Conservation (phyloP, 495 filamentous ascomycete species). For the Talaromyces adpressus region DNA sequence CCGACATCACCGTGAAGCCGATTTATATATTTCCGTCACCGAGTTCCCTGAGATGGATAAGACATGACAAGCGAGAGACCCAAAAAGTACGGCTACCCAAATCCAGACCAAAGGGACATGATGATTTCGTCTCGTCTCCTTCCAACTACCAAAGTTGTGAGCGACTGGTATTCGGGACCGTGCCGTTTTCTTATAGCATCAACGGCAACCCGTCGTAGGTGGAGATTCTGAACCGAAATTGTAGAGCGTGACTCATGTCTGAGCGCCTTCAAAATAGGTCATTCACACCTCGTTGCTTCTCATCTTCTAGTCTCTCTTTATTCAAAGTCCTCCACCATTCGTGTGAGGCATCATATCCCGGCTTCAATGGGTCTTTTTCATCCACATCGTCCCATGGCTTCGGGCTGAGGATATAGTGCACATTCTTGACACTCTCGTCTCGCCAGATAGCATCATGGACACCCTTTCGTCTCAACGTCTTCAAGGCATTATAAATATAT, state of each 20-base stretch:
- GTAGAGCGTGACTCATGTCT: not conserved
- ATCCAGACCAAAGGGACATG: not conserved
- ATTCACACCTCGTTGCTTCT: slow-evolving; percentile 31
- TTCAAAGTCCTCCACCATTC: slow-evolving; percentile 61
- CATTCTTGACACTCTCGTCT: slow-evolving; percentile 68
- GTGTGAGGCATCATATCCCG: slow-evolving; percentile 32
- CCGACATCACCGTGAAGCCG: too few relatives aligned
- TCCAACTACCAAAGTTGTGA: not conserved
- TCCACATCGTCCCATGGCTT: slow-evolving; percentile 72
- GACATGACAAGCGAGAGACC: not conserved
- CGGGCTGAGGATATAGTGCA: slow-evolving; percentile 72
- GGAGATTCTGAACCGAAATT: not conserved
- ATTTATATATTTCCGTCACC: too few relatives aligned
- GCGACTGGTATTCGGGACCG: not conserved
- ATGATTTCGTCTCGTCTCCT: not conserved
- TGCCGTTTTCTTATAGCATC: not conserved
- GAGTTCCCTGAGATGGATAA: not conserved
- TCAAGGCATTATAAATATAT: slow-evolving; percentile 78
- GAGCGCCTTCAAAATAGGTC: slow-evolving; percentile 4
- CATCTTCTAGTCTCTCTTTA: slow-evolving; percentile 40
- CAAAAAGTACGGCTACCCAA: not conserved
- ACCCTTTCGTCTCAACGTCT: slow-evolving; percentile 61
- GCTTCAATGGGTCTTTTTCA: slow-evolving; percentile 8
- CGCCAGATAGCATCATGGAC: slow-evolving; percentile 70
- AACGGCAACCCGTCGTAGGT: not conserved